Evolutionary conservation across 345 rosid genomes (phyloP).

Genomic region (Populus deltoides): DNA sequence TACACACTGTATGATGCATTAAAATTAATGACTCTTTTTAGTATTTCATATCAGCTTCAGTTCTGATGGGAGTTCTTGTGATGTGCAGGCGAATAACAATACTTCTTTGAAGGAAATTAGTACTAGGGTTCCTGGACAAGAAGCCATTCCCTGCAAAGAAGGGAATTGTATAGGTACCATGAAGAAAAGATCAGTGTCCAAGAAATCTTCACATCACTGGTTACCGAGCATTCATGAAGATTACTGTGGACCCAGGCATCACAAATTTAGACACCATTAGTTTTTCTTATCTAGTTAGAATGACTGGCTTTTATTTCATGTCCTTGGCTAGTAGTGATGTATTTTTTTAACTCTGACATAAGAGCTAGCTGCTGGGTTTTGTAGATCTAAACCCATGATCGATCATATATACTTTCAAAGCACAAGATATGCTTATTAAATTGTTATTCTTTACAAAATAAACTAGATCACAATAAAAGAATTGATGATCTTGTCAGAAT

Average conservation of each 20-base stretch:
- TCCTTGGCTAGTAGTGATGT: background rate
- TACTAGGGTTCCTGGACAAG: background rate
- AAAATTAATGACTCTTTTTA: background rate
- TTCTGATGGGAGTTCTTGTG: background rate
- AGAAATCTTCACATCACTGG: conserved; percentile 24
- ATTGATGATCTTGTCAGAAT: background rate
- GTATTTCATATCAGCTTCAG: background rate
- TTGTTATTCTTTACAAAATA: background rate
- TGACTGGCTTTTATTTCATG: background rate
- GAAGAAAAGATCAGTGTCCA: conserved; percentile 17
- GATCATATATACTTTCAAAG: background rate
- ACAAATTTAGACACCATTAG: conserved; percentile 33
- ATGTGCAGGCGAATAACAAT: conserved; percentile 4
- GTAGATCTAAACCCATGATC: background rate
- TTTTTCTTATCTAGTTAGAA: background rate
- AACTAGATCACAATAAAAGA: background rate
- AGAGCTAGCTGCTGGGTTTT: background rate
- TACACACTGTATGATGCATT: too few relatives aligned
- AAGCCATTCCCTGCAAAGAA: conserved; percentile 12
- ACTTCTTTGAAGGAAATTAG: background rate
- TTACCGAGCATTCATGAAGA: conserved; percentile 62
- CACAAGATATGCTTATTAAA: background rate
- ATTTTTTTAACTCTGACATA: background rate
- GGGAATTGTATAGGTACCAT: conserved; percentile 18
- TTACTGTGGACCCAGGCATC: conserved; percentile 56